phyloP scores from a whole-genome alignment of 371 early-diverging fungal species.

The Lichtheimia corymbifera region DNA sequence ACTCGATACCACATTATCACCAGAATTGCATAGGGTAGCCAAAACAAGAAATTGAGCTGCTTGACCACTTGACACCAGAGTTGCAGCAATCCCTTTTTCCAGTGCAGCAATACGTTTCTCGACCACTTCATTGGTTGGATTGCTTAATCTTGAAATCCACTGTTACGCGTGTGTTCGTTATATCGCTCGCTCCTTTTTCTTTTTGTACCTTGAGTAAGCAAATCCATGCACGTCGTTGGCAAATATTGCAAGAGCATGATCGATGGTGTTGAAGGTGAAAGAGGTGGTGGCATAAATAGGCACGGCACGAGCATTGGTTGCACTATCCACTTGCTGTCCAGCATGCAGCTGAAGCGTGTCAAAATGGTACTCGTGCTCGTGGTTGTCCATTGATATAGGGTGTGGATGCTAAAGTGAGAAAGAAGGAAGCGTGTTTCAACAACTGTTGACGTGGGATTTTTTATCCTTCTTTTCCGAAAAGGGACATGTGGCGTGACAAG shows the following conservation, averaged over 20 bases:
- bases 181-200: background rate
- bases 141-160: conserved; percentile 47
- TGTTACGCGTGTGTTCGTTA: background rate
- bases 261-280: conserved; percentile 73
- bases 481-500: too few species aligned
- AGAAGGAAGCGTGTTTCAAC: too few species aligned
- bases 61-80: conserved; percentile 66
- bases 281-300: conserved; percentile 90
- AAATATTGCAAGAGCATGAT: conserved; percentile 82
- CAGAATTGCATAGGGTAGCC: conserved; percentile 69
- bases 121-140: conserved; percentile 87
- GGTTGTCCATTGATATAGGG: background rate
- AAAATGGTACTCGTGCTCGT: conserved; percentile 46
- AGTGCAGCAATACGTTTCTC: conserved; percentile 89
- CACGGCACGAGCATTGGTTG: conserved; percentile 82
- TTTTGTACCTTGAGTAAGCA: background rate
- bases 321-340: conserved; percentile 67
- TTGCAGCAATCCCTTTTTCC: conserved; percentile 77
- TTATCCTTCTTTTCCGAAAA: too few species aligned
- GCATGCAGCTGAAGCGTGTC: conserved; percentile 94
- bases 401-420: too few species aligned
- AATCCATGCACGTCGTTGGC: conserved; percentile 67
- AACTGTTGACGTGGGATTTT: too few species aligned
- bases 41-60: conserved; percentile 88
- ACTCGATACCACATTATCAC: conserved; percentile 85